A percentile compares a stretch with the other conserved stretches of the same genome.
These are phyloP conservation scores for Ophiostoma piceae DNA, from an alignment of 2,329 filamentous ascomycete species.

Conservation along the genomic window DNA sequence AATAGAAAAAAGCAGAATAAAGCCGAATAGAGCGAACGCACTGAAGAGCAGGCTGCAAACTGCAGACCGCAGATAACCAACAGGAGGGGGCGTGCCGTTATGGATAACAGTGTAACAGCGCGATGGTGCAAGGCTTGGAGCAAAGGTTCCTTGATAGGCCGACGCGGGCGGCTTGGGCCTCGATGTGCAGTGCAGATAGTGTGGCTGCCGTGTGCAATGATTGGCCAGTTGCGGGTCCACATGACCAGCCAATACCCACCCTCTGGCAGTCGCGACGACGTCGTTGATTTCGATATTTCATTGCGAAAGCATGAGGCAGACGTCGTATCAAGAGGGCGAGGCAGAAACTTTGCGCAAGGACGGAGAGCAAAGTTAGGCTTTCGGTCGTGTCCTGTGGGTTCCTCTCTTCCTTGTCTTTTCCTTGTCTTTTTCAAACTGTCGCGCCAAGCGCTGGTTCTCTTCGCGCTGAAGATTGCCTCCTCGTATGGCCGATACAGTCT, in stretches of 20 bases:
- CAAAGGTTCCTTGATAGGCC: slow-evolving; percentile 17
- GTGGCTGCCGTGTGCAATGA: slow-evolving; percentile 18
- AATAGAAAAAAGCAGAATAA: not conserved
- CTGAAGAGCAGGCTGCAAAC: not conserved
- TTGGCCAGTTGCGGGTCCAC: slow-evolving; percentile 20
- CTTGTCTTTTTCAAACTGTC: not conserved
- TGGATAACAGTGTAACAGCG: not conserved
- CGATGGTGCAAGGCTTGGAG: slow-evolving; percentile 23
- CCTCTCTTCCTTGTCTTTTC: not conserved
- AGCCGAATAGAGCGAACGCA: not conserved
- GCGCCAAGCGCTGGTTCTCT: not conserved
- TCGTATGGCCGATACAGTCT: not conserved
- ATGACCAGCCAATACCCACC: slow-evolving; percentile 27
- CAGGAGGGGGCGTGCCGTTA: slow-evolving; percentile 10
- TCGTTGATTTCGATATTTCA: not conserved
- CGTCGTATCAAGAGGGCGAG: not conserved
- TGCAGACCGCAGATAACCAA: not conserved
- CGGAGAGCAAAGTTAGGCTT: not conserved
- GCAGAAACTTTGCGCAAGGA: not conserved
- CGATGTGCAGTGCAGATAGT: slow-evolving; percentile 16
- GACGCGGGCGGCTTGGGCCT: slow-evolving; percentile 19
- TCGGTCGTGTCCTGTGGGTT: not conserved
- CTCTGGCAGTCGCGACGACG: slow-evolving; percentile 10
- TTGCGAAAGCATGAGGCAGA: not conserved
- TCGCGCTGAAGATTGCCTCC: not conserved